phyloP scores from a whole-genome alignment of 1,284 basidiomycete genomes.

The Ceratobasidium sp. region DNA sequence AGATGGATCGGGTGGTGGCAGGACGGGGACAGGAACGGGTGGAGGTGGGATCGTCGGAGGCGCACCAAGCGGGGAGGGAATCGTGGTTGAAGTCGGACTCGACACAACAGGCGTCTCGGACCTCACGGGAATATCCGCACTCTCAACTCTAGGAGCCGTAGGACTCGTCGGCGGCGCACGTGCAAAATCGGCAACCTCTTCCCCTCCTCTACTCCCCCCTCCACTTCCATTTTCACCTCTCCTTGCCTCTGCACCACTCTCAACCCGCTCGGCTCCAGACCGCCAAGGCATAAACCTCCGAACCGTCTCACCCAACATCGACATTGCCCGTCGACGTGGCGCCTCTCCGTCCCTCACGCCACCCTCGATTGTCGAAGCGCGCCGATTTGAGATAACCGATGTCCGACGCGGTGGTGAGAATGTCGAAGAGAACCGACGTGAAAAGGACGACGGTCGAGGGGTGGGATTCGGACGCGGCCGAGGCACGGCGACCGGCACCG shows the following conservation, averaged over 20 bases:
- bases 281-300: constrained; percentile 22
- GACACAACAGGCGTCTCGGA: background rate
- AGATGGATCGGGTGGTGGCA: constrained; percentile 62
- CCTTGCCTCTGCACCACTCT: background rate
- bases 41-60: background rate
- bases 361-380: background rate
- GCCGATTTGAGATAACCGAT: background rate
- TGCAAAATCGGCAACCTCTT: constrained; percentile 25
- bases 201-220: background rate
- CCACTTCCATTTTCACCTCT: no score
- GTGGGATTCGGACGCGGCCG: background rate
- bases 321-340: background rate
- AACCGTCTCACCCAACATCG: constrained; percentile 17
- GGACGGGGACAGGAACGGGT: constrained; percentile 58
- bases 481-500: background rate
- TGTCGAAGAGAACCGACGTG: background rate
- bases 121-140: background rate
- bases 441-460: background rate
- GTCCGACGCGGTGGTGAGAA: background rate
- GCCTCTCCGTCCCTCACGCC: background rate
- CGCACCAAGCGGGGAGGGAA: background rate
- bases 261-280: background rate
- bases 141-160: background rate
- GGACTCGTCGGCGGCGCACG: constrained; percentile 2
- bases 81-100: background rate